Conservation (phyloP, 169 alveolate species). For the Plasmodium vinckei region DNA sequence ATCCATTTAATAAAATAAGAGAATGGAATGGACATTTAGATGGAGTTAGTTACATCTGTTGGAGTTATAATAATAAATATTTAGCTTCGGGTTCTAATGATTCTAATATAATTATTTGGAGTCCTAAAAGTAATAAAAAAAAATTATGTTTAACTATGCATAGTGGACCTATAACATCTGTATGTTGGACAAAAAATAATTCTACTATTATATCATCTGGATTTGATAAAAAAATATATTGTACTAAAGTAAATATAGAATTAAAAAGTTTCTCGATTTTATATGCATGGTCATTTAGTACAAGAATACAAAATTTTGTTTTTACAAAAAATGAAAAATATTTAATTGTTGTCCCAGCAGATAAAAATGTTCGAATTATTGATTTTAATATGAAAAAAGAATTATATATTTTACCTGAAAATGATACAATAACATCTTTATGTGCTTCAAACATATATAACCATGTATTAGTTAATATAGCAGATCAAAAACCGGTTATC, state of each 20-base stretch:
- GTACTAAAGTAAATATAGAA: constrained; percentile 71
- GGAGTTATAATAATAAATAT: constrained; percentile 81
- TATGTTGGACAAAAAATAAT: constrained; percentile 80
- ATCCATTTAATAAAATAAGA: constrained; percentile 78
- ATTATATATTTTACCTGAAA: constrained; percentile 80
- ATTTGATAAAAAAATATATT: constrained; percentile 78
- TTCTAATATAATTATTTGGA: constrained; percentile 82
- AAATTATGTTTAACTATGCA: constrained; percentile 78
- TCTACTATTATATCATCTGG: constrained; percentile 79
- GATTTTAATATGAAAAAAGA: constrained; percentile 75
- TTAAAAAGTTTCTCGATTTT: constrained; percentile 64
- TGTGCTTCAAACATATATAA: constrained; percentile 78
- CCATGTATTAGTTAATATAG: constrained; percentile 84
- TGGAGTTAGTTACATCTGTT: constrained; percentile 81
- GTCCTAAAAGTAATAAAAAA: constrained; percentile 76
- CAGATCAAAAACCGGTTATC: constrained; percentile 84
- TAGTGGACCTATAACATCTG: constrained; percentile 76
- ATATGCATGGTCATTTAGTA: constrained; percentile 78
- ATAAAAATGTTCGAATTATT: constrained; percentile 78
- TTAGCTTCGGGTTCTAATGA: constrained; percentile 80
- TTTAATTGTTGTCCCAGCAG: constrained; percentile 80
- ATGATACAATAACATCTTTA: constrained; percentile 80
- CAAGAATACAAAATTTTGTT: constrained; percentile 78
- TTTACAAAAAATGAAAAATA: constrained; percentile 80
- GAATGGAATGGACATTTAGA: constrained; percentile 82